These are phyloP conservation scores for Heterococcus sp. DNA, from an alignment of 108 stramenopile species.

Conservation along the genomic window DNA sequence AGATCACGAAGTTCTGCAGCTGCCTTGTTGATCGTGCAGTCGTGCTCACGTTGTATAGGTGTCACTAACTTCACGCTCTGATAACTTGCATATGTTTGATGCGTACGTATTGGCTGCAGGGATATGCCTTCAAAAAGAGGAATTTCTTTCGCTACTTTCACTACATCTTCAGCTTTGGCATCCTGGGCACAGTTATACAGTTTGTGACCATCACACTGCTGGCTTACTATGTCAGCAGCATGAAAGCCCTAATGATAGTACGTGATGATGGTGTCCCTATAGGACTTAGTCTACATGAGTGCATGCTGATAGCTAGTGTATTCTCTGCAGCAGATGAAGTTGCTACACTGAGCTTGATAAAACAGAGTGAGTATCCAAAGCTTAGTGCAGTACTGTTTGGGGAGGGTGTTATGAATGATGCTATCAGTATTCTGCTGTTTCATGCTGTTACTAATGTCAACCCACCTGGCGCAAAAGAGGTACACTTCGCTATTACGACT, in stretches of 20 bases:
- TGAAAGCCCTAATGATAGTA: slow-evolving; percentile 12
- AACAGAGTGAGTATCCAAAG: slow-evolving; percentile 44
- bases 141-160: slow-evolving; percentile 57
- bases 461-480: background rate
- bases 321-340: slow-evolving; percentile 52
- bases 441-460: slow-evolving; percentile 21
- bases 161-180: slow-evolving; percentile 51
- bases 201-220: slow-evolving; percentile 40
- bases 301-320: slow-evolving; percentile 47
- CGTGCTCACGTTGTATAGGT: too few relatives aligned
- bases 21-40: too few relatives aligned
- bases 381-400: slow-evolving; percentile 58
- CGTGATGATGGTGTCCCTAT: slow-evolving; percentile 44
- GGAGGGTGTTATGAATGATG: slow-evolving; percentile 58
- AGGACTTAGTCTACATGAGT: slow-evolving; percentile 44
- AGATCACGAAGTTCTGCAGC: background rate
- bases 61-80: background rate
- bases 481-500: background rate
- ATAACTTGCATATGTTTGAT: background rate
- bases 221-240: slow-evolving; percentile 22
- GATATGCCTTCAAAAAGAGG: slow-evolving; percentile 51
- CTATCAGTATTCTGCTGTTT: slow-evolving; percentile 58
- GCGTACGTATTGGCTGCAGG: too few relatives aligned
- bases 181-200: slow-evolving; percentile 51
- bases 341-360: slow-evolving; percentile 48